Evolutionary conservation across 1,284 basidiomycete species (phyloP).

Genomic region (Omphalotus olearius): DNA sequence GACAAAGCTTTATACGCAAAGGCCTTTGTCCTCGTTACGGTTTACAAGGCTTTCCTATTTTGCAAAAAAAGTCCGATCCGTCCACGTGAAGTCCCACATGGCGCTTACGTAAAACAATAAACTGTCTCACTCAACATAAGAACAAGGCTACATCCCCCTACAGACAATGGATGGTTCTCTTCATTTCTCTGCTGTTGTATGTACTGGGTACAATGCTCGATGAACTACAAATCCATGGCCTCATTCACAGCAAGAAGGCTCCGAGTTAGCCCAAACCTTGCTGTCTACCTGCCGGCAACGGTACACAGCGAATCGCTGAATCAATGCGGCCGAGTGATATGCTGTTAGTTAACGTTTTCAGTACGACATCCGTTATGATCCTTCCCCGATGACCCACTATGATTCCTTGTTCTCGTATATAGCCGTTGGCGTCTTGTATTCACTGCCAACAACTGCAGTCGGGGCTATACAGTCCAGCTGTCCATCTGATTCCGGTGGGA

Average conservation of each 20-base stretch:
- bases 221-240: too few relatives aligned
- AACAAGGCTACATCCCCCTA: slow-evolving; percentile 1
- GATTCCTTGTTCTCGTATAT: not conserved
- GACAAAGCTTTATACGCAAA: slow-evolving; percentile 10
- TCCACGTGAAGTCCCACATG: slow-evolving; percentile 3
- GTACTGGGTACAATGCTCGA: not conserved
- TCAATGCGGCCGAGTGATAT: too few relatives aligned
- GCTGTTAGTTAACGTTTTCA: too few relatives aligned
- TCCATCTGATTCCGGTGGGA: too few relatives aligned
- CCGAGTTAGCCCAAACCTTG: too few relatives aligned
- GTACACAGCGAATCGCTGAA: too few relatives aligned
- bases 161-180: not conserved
- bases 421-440: not conserved
- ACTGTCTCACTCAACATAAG: not conserved
- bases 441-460: not conserved
- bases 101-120: not conserved
- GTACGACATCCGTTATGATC: too few relatives aligned
- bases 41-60: slow-evolving; percentile 28
- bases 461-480: not conserved
- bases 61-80: slow-evolving; percentile 5
- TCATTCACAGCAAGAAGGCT: too few relatives aligned
- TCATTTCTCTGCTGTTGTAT: not conserved
- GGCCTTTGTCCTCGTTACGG: slow-evolving; percentile 25
- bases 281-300: too few relatives aligned
- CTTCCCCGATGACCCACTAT: not conserved